phyloP scores from a whole-genome alignment of 305 asterid species.

The Fraxinus albicans region DNA sequence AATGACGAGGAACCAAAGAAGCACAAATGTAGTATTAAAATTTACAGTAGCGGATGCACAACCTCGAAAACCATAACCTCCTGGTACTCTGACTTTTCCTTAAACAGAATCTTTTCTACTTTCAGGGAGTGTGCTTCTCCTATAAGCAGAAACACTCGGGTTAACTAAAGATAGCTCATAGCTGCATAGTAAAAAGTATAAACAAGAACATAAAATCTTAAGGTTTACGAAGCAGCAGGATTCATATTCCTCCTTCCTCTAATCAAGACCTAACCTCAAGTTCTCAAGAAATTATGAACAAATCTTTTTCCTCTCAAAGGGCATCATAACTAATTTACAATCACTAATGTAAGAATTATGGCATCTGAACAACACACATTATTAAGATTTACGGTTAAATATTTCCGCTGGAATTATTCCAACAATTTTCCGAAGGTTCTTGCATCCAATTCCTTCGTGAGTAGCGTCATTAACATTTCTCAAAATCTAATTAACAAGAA shows the following conservation, averaged over 20 bases:
- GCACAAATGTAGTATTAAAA: not conserved
- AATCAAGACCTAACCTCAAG: not conserved
- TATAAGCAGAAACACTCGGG: conserved; percentile 27
- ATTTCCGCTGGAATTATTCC: not conserved
- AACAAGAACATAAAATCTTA: not conserved
- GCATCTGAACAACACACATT: not conserved
- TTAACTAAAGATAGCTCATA: not conserved
- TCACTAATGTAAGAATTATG: not conserved
- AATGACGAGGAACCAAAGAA: not conserved
- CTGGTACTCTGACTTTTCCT: conserved; percentile 78
- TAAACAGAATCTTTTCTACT: conserved; percentile 75
- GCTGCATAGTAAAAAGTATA: not conserved
- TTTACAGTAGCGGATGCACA: conserved; percentile 13
- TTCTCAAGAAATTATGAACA: not conserved
- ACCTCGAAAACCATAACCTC: conserved; percentile 97
- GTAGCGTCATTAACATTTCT: not conserved
- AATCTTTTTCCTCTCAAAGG: not conserved
- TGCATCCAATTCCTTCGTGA: not conserved
- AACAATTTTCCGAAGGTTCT: not conserved
- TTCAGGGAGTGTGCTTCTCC: conserved; percentile 94
- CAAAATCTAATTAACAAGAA: not conserved
- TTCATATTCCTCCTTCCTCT: not conserved
- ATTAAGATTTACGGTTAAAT: not conserved
- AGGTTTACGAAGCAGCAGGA: not conserved
- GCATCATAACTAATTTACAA: not conserved